Base-by-base conservation (phyloP, 805 yeast genomes). In the Lipomyces chichibuensis region DNA sequence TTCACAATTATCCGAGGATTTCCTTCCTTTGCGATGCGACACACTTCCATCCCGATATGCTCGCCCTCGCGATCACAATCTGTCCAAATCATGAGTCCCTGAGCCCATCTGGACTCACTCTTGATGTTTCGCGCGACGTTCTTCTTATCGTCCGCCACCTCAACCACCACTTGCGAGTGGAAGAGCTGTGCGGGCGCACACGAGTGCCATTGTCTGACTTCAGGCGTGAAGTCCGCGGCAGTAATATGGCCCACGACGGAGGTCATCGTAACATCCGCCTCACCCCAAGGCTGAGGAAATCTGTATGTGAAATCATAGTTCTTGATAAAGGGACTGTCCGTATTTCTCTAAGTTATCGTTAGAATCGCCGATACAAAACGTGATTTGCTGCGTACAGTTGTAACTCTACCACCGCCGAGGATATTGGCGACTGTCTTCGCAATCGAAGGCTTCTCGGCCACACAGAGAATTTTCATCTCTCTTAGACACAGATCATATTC, bases 61-160 rank as follows among this genome's bases (percentile, higher is more conserved):
- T 93, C 98, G 1, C 98, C 98, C 76, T 93, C 98, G 49, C 98
- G 82, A 82, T 93, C 98, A 78, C 99, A 95, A 83, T 95, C 99
- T 0, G 99, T 95, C 98, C 99, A 95, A 7, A 95, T 91, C 90
- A 92, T 91, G 63, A 95, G 78, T 52, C 80, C 80, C 62, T 86
- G 84, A 4, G 91, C 85, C 23, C 74, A 74, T 53, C 87, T 76
- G 3, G 92, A 90, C 74, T 92, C 92, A 3, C 77, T 77, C 37
- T 83, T 77, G 59, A 95, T 91, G 75, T 94, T 95, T 11, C 80
- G 78, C 2, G 88, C 88, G 27, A 92, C 83, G 39, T 79, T 80
- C 65, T 72, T 72, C 65, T 82, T 82, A 58, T 82, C 83, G 54
- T 54, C 63, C 20, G 64, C 63, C 4, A 71, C 73, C 4, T 33